Percentiles rank a stretch among this genome's conserved stretches.
Evolutionary conservation across 1,139 yeast genomes (phyloP).

Genomic region (Scheffersomyces quercinus): DNA sequence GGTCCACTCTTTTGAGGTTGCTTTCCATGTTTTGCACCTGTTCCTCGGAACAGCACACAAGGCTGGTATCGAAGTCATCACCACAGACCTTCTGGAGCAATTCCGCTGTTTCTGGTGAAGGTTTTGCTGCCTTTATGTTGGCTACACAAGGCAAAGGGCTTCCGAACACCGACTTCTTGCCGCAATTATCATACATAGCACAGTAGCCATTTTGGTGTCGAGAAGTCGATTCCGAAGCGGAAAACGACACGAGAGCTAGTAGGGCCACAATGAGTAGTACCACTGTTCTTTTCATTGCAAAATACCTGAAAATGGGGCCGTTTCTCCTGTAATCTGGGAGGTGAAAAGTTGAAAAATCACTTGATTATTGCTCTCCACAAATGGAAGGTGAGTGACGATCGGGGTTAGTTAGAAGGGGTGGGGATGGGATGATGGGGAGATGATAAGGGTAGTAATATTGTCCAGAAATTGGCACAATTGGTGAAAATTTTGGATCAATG

Average conservation of each 20-base stretch:
- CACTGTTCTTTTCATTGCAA: background rate
- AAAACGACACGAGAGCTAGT: slow-evolving; percentile 1
- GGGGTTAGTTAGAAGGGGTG: too few relatives aligned
- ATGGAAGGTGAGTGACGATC: too few relatives aligned
- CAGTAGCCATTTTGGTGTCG: slow-evolving; percentile 43
- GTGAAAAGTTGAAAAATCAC: too few relatives aligned
- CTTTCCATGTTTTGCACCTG: slow-evolving; percentile 37
- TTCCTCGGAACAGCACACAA: slow-evolving; percentile 42
- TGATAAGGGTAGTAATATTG: too few relatives aligned
- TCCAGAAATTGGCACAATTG: too few relatives aligned
- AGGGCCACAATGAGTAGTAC: background rate
- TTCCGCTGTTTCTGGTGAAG: slow-evolving; percentile 32
- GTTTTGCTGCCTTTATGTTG: slow-evolving; percentile 41
- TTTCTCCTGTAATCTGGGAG: too few relatives aligned
- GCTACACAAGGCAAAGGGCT: slow-evolving; percentile 76
- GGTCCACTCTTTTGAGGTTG: slow-evolving; percentile 73
- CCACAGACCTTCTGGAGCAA: slow-evolving; percentile 71
- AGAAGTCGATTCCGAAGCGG: background rate
- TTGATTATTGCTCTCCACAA: too few relatives aligned
- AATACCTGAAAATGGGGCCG: too few relatives aligned
- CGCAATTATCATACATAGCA: slow-evolving; percentile 68
- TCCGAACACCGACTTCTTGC: slow-evolving; percentile 80
- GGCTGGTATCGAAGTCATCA: slow-evolving; percentile 46
- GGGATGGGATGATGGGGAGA: too few relatives aligned
- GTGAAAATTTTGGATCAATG: too few relatives aligned